Evolutionary conservation across 371 early-diverging fungal genomes (phyloP).

Genomic region (Parasitella parasitica): DNA sequence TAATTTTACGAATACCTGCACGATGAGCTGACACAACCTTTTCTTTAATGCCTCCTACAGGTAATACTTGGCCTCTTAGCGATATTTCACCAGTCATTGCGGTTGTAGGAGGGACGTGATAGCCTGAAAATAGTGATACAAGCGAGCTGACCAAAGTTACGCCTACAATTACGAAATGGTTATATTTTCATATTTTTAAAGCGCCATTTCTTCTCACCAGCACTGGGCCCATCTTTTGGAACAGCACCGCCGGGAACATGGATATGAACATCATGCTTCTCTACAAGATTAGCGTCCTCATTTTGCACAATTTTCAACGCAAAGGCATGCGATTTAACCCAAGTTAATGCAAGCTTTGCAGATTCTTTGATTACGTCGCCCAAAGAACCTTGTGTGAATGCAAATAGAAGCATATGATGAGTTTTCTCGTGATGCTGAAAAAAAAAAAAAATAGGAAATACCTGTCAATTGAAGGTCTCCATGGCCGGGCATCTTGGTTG

Average conservation of each 20-base stretch:
- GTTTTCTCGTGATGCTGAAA: not conserved
- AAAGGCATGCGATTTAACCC: conserved; percentile 77
- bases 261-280: conserved; percentile 72
- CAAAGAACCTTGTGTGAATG: conserved; percentile 60
- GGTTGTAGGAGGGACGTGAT: conserved; percentile 55
- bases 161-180: conserved; percentile 4
- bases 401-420: not conserved
- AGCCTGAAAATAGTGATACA: conserved; percentile 71
- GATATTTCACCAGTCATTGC: conserved; percentile 92
- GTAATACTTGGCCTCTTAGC: conserved; percentile 79
- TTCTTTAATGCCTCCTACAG: conserved; percentile 87
- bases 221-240: conserved; percentile 84
- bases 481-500: conserved; percentile 73
- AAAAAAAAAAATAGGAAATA: not conserved
- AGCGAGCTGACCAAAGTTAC: conserved; percentile 74
- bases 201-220: conserved; percentile 35
- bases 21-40: conserved; percentile 86
- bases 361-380: conserved; percentile 91
- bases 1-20: conserved; percentile 67
- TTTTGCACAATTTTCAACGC: conserved; percentile 54
- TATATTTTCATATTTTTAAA: not conserved
- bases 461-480: conserved; percentile 54
- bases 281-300: conserved; percentile 41
- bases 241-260: conserved; percentile 85
- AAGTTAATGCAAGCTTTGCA: conserved; percentile 76